Conservation (phyloP, 1,284 basidiomycete genomes). For the Ustilago loliicola region DNA sequence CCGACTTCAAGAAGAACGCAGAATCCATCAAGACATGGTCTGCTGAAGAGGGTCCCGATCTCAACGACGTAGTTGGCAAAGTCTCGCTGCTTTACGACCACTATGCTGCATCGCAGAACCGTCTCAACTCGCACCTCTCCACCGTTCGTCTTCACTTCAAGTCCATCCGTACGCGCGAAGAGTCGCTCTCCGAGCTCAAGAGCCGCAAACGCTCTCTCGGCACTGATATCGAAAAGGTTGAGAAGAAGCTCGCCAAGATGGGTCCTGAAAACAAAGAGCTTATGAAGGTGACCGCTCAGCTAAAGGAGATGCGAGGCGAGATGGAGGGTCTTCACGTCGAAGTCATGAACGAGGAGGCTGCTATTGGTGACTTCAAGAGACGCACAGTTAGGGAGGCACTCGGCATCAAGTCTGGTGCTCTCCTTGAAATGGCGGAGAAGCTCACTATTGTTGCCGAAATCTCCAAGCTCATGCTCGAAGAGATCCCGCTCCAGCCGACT, state of each 20-base stretch:
- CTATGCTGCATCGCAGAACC: constrained; percentile 79
- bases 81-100: constrained; percentile 80
- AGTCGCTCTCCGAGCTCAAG: constrained; percentile 83
- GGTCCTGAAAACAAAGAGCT: constrained; percentile 88
- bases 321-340: constrained; percentile 83
- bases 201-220: constrained; percentile 79
- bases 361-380: constrained; percentile 87
- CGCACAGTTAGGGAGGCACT: constrained; percentile 79
- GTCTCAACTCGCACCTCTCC: constrained; percentile 81
- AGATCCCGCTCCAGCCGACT: constrained; percentile 84
- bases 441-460: constrained; percentile 85
- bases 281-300: constrained; percentile 79
- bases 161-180: constrained; percentile 84
- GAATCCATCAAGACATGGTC: constrained; percentile 85
- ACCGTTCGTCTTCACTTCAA: constrained; percentile 77
- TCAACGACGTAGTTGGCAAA: constrained; percentile 82
- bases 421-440: constrained; percentile 88
- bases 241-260: constrained; percentile 92
- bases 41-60: constrained; percentile 86
- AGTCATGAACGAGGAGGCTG: constrained; percentile 85
- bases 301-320: constrained; percentile 82
- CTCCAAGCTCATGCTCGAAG: constrained; percentile 83
- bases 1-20: constrained; percentile 79
- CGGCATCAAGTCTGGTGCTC: constrained; percentile 87
- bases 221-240: constrained; percentile 84